Percentiles rank a stretch among this genome's conserved stretches.
Conservation (phyloP, 2,329 filamentous ascomycete genomes). For the Fusarium devonianum region DNA sequence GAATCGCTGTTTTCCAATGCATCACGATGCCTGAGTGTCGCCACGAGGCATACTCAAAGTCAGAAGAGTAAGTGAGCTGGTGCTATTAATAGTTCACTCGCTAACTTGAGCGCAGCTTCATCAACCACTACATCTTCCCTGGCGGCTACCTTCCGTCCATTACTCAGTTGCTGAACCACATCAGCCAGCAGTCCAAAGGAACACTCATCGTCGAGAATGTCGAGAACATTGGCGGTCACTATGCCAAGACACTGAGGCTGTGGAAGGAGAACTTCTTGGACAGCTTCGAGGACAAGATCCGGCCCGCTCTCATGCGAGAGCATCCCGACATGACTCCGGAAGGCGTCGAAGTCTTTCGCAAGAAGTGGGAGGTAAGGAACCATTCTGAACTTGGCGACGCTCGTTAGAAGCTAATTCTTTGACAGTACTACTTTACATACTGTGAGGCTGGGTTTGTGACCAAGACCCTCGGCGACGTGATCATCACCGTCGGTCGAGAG, state of each 20-base stretch:
- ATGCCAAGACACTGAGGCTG: constrained; percentile 71
- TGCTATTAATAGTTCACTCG: background rate
- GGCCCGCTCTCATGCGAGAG: constrained; percentile 64
- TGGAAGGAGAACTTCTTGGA: constrained; percentile 72
- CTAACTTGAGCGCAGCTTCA: constrained; percentile 59
- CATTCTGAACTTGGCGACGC: too few species aligned
- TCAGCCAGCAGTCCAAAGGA: constrained; percentile 66
- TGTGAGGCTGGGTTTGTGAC: constrained; percentile 77
- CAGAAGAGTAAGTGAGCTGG: constrained; percentile 61
- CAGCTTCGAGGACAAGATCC: constrained; percentile 68
- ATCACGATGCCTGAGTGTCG: constrained; percentile 78
- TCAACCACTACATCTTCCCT: constrained; percentile 79
- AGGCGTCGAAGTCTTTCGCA: constrained; percentile 70
- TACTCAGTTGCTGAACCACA: constrained; percentile 64
- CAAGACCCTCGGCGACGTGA: constrained; percentile 75
- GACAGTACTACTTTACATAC: constrained; percentile 77
- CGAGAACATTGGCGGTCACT: constrained; percentile 78
- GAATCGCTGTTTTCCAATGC: constrained; percentile 76
- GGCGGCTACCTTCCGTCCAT: constrained; percentile 73
- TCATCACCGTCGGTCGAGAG: constrained; percentile 73
- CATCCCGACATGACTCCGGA: constrained; percentile 66
- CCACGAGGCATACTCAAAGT: constrained; percentile 70
- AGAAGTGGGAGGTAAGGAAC: constrained; percentile 71
- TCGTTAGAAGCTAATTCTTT: constrained; percentile 15
- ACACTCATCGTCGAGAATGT: constrained; percentile 71